Conservation (phyloP, 2,329 filamentous ascomycete genomes). For the Byssothecium circinans region DNA sequence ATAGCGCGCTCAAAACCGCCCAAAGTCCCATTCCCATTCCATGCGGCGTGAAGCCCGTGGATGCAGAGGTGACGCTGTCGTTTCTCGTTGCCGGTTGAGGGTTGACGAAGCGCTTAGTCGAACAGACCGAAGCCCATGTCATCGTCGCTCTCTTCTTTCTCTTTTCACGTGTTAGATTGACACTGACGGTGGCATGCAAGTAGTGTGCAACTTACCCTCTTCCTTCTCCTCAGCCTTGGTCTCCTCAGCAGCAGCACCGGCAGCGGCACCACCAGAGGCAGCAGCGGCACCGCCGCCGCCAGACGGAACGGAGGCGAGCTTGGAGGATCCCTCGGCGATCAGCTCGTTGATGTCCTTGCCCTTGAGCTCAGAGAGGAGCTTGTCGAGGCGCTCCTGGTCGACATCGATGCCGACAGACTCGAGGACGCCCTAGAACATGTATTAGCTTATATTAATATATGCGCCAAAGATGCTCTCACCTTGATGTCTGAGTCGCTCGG, state of each 20-base stretch:
- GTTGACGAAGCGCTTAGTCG: conserved; percentile 54
- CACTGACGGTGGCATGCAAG: too few species aligned
- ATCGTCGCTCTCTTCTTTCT: conserved; percentile 75
- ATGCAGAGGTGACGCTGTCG: conserved; percentile 30
- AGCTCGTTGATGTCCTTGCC: conserved; percentile 94
- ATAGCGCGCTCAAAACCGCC: conserved; percentile 41
- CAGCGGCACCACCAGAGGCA: conserved; percentile 65
- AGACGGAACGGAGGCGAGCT: conserved; percentile 97
- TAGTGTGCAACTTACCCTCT: too few species aligned
- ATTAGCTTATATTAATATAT: conserved; percentile 9
- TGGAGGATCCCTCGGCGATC: conserved; percentile 84
- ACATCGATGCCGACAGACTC: conserved; percentile 93
- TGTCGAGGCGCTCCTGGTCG: conserved; percentile 78
- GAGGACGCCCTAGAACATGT: conserved; percentile 69
- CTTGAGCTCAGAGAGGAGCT: conserved; percentile 86
- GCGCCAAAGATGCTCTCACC: conserved; percentile 12
- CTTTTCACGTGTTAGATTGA: too few species aligned
- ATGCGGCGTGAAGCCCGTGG: conserved; percentile 37
- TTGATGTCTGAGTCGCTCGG: conserved; percentile 81
- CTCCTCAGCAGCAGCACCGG: conserved; percentile 59
- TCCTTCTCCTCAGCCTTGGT: conserved; percentile 64
- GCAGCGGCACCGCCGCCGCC: conserved; percentile 72
- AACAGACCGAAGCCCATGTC: conserved; percentile 77
- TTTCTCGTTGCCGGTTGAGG: conserved; percentile 28
- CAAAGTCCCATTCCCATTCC: conserved; percentile 37